Conservation (phyloP, 768 basidiomycete genomes). For the Leucosporidium creatinivorum region DNA sequence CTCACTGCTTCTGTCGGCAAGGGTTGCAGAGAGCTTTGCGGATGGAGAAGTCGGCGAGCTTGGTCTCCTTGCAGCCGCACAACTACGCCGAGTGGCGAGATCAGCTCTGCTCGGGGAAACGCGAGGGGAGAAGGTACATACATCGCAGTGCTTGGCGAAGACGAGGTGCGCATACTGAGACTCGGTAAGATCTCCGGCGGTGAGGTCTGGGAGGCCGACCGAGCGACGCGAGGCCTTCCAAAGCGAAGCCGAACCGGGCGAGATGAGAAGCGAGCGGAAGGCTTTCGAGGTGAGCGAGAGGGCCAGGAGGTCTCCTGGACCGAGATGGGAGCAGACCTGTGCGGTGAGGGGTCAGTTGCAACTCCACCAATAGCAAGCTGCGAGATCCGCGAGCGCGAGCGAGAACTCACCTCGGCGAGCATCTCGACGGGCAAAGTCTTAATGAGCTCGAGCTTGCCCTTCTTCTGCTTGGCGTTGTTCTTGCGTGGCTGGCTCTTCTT, state of each 20-base stretch:
- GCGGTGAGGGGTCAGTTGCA: constrained; percentile 29
- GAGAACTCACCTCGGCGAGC: constrained; percentile 9
- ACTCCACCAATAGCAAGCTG: constrained; percentile 20
- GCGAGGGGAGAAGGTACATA: neutral
- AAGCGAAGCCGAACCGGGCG: neutral
- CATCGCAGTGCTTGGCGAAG: constrained; percentile 21
- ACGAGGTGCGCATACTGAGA: constrained; percentile 6
- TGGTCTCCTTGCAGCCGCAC: neutral
- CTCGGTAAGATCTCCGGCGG: neutral
- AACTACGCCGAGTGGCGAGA: neutral
- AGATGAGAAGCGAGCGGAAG: constrained; percentile 4
- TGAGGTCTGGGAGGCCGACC: constrained; percentile 3
- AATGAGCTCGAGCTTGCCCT: constrained; percentile 29
- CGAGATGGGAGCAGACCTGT: constrained; percentile 30
- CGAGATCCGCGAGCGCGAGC: neutral
- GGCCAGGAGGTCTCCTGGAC: constrained; percentile 33
- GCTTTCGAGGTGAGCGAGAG: constrained; percentile 2
- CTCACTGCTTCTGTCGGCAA: constrained; percentile 3
- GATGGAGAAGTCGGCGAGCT: neutral
- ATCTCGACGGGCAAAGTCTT: constrained; percentile 9
- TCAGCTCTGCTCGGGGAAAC: no score
- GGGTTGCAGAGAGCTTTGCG: neutral
- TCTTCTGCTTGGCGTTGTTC: constrained; percentile 35
- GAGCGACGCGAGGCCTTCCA: constrained; percentile 11
- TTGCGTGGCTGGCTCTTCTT: neutral